Evolutionary conservation across 208 protist genomes (phyloP).

Genomic region (Herpetomonas tarakana): DNA sequence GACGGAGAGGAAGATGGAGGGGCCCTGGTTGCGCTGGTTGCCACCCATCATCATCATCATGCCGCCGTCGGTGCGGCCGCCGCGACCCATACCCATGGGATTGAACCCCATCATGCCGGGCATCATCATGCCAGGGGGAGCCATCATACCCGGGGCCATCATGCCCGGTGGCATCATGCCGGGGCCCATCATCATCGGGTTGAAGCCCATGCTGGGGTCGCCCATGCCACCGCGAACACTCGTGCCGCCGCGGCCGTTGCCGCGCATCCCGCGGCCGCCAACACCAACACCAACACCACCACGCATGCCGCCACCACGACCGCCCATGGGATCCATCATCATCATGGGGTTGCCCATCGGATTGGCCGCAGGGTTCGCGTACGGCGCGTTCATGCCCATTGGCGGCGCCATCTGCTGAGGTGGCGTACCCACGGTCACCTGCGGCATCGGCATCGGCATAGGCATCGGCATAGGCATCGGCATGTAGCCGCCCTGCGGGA

Average conservation of each 20-base stretch:
- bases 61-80: constrained; percentile 18
- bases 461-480: constrained; percentile 17
- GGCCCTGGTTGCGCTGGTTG: constrained; percentile 25
- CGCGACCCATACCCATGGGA: constrained; percentile 16
- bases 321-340: constrained; percentile 21
- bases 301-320: constrained; percentile 16
- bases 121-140: constrained; percentile 2
- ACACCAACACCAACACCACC: constrained; percentile 16
- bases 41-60: constrained; percentile 32
- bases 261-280: constrained; percentile 19
- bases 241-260: constrained; percentile 20
- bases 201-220: constrained; percentile 35
- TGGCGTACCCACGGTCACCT: neutral
- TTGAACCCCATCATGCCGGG: constrained; percentile 10
- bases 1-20: constrained; percentile 77
- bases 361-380: constrained; percentile 19
- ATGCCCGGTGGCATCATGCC: constrained; percentile 6
- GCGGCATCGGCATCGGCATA: constrained; percentile 10
- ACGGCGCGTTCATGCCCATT: constrained; percentile 24
- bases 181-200: constrained; percentile 21
- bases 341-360: constrained; percentile 16
- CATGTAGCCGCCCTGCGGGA: constrained; percentile 9
- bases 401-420: neutral
- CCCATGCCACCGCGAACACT: constrained; percentile 10
- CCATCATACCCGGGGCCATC: neutral